Evolutionary conservation across 2,329 filamentous ascomycete genomes (phyloP).

Genomic region (Diplodia corticola): DNA sequence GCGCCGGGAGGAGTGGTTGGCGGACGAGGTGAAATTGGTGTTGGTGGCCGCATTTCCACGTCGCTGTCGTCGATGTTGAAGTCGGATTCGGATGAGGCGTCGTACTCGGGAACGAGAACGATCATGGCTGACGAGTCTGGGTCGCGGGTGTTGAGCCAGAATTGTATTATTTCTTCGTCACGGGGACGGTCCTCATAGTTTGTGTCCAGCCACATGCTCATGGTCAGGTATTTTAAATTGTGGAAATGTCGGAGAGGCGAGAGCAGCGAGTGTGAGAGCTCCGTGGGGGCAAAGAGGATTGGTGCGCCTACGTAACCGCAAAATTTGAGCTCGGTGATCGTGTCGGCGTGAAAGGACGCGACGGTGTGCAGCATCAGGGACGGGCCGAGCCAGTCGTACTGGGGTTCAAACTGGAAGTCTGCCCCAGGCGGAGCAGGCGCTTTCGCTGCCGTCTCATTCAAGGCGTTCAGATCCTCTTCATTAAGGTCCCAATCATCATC

Average conservation of each 20-base stretch:
- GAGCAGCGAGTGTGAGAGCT: slow-evolving; percentile 43
- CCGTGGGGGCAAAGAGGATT: slow-evolving; percentile 40
- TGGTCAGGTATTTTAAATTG: slow-evolving; percentile 43
- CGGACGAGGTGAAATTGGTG: neutral
- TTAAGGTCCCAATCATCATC: slow-evolving; percentile 23
- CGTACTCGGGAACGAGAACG: slow-evolving; percentile 27
- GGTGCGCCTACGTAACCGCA: slow-evolving; percentile 50
- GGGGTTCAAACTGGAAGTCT: slow-evolving; percentile 36
- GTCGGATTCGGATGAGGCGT: neutral
- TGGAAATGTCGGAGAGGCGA: slow-evolving; percentile 44
- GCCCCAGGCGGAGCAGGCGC: slow-evolving; percentile 21
- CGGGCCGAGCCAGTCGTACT: slow-evolving; percentile 44
- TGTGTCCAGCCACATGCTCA: slow-evolving; percentile 47
- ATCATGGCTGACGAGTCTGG: slow-evolving; percentile 42
- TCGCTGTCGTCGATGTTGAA: slow-evolving; percentile 6
- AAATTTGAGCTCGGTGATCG: slow-evolving; percentile 49
- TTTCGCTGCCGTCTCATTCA: slow-evolving; percentile 28
- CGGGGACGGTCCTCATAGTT: slow-evolving; percentile 40
- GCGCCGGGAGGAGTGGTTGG: neutral
- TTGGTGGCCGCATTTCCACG: slow-evolving; percentile 25
- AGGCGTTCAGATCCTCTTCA: slow-evolving; percentile 31
- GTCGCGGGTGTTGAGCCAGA: slow-evolving; percentile 45
- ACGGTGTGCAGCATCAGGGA: slow-evolving; percentile 46
- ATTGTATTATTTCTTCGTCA: slow-evolving; percentile 47
- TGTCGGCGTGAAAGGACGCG: slow-evolving; percentile 43